Evolutionary conservation across 805 yeast species (phyloP).

Genomic region (Hemisphaericaspora nanyangensis): DNA sequence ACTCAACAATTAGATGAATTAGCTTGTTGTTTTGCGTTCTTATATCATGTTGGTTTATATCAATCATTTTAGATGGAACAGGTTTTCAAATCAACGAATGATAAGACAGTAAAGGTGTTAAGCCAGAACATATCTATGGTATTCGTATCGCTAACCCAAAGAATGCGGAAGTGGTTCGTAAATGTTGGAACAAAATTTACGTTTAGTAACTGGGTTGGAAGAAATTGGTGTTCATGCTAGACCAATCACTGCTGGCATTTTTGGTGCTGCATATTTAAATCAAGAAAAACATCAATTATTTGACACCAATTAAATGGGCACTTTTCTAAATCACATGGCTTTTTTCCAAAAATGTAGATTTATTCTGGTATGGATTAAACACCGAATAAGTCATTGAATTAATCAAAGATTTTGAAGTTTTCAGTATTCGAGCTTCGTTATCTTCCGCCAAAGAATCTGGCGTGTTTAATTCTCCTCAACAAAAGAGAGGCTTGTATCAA

Average conservation of each 20-base stretch:
- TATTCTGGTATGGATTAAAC: slow-evolving; percentile 93
- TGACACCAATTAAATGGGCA: slow-evolving; percentile 89
- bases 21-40: slow-evolving; percentile 92
- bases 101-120: slow-evolving; percentile 89
- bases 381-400: slow-evolving; percentile 58
- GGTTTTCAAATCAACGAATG: slow-evolving; percentile 98
- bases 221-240: slow-evolving; percentile 96
- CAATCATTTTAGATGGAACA: slow-evolving; percentile 95
- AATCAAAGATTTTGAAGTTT: slow-evolving; percentile 48
- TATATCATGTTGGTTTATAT: slow-evolving; percentile 94
- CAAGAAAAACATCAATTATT: slow-evolving; percentile 88
- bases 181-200: slow-evolving; percentile 92
- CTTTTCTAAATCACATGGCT: slow-evolving; percentile 90
- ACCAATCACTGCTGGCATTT: slow-evolving; percentile 97
- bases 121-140: slow-evolving; percentile 94
- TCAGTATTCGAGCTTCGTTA: slow-evolving; percentile 30
- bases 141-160: slow-evolving; percentile 91
- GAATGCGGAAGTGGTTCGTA: slow-evolving; percentile 94
- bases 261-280: slow-evolving; percentile 88
- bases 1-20: slow-evolving; percentile 90
- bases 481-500: slow-evolving; percentile 52
- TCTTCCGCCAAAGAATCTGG: slow-evolving; percentile 41
- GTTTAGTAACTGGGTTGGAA: slow-evolving; percentile 92
- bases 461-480: slow-evolving; percentile 44
- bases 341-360: slow-evolving; percentile 75